Evolutionary conservation across 495 filamentous ascomycete species (phyloP).

Genomic region (Aspergillus ostianus): DNA sequence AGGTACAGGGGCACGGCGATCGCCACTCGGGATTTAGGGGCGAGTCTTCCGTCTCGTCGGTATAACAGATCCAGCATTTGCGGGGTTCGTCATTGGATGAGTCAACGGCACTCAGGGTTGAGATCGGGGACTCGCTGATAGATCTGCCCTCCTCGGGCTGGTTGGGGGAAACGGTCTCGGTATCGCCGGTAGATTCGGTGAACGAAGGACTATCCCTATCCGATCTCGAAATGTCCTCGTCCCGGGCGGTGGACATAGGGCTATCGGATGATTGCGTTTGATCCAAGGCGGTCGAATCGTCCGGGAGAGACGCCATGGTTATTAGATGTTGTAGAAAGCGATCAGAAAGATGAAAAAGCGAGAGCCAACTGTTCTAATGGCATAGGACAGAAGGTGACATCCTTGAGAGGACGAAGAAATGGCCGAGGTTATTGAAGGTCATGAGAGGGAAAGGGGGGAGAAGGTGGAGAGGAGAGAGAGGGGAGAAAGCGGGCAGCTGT

Average conservation of each 20-base stretch:
- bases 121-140: slow-evolving; percentile 17
- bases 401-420: slow-evolving; percentile 7
- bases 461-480: slow-evolving; percentile 2
- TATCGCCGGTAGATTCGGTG: slow-evolving; percentile 30
- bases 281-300: slow-evolving; percentile 29
- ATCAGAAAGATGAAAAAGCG: neutral
- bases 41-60: slow-evolving; percentile 75
- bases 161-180: slow-evolving; percentile 45
- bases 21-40: slow-evolving; percentile 72
- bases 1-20: slow-evolving; percentile 80
- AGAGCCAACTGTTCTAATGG: neutral
- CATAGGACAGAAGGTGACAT: slow-evolving; percentile 10
- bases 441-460: neutral
- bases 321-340: neutral
- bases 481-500: neutral
- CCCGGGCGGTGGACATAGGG: slow-evolving; percentile 23
- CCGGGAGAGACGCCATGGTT: slow-evolving; percentile 41
- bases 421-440: neutral
- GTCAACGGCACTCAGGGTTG: slow-evolving; percentile 17
- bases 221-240: slow-evolving; percentile 13
- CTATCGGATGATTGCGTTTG: slow-evolving; percentile 34
- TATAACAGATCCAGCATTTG: slow-evolving; percentile 93
- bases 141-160: slow-evolving; percentile 21
- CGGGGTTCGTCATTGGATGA: slow-evolving; percentile 47
- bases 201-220: slow-evolving; percentile 14